phyloP scores from a whole-genome alignment of 2,329 filamentous ascomycete genomes.

The Nemania sp. region DNA sequence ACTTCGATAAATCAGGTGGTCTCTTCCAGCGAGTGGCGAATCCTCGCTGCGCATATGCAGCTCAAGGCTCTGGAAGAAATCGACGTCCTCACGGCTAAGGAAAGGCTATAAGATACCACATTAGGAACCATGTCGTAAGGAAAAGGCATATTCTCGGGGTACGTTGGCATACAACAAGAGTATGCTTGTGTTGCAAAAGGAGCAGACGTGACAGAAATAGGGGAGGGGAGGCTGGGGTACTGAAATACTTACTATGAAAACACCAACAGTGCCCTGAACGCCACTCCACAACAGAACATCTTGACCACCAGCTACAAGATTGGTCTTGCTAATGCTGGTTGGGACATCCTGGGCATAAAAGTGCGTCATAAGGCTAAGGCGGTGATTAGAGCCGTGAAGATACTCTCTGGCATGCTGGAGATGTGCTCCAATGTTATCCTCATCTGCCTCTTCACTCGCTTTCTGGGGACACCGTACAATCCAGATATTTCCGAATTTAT shows the following conservation, averaged over 20 bases:
- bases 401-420: slow-evolving; percentile 92
- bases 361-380: slow-evolving; percentile 86
- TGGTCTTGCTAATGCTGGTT: slow-evolving; percentile 88
- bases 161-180: background rate
- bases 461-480: slow-evolving; percentile 88
- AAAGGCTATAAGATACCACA: slow-evolving; percentile 69
- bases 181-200: background rate
- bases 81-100: slow-evolving; percentile 88
- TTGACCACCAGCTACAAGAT: slow-evolving; percentile 89
- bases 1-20: slow-evolving; percentile 94
- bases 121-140: background rate
- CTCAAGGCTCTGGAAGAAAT: slow-evolving; percentile 97
- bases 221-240: slow-evolving; percentile 1
- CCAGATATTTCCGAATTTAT: slow-evolving; percentile 98
- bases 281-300: slow-evolving; percentile 95
- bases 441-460: slow-evolving; percentile 88
- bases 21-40: slow-evolving; percentile 87
- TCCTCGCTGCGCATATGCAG: slow-evolving; percentile 88
- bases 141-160: too few species aligned
- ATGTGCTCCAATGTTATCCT: slow-evolving; percentile 89
- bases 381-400: slow-evolving; percentile 87
- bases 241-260: slow-evolving; percentile 69
- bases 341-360: slow-evolving; percentile 94
- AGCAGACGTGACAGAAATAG: background rate
- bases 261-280: slow-evolving; percentile 92